Base-by-base conservation (phyloP, 2,329 filamentous ascomycete genomes). In the Cadophora gregata region DNA sequence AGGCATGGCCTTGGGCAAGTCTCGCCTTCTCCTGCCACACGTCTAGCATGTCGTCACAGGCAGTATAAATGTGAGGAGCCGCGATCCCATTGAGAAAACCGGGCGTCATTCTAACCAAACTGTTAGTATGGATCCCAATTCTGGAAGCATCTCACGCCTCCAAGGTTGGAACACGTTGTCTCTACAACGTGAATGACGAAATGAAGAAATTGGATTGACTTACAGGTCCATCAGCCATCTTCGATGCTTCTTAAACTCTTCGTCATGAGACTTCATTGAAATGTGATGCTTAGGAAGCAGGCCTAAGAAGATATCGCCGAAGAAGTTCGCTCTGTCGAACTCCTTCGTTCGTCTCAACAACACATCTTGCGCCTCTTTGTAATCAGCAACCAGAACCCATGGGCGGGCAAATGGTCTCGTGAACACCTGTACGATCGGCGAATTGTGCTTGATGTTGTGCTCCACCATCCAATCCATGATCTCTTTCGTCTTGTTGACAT, bases 321-420 rank as follows among this genome's bases (percentile, higher is more conserved):
- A 63, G 45, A 72, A 70, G 1, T 67, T 48, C 0, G 76, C 72
- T 31, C 74, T 72, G 69, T 79, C 78, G 50, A 79, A 79, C 64
- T 78, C 75, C 42, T 71, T 72, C 38, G 66, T 65, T 19, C 75
- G 72, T 16, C 73, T 69, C 7, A 72, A 14, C n/a, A 78, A 62
- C 21, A 78, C 75, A 61, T 78, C 76, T 47, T 77, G 71, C 50
- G 68, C 62, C 66, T 77, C 75, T 21, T 71, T 69, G 9, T 71
- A 69, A 60, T 77, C 76, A 31, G 75, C 65, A 7, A 77, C 12
- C 7, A 77, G 27, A 9, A 77, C 59, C 38, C 71, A 59, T 8
- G 71, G 74, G 19, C 62, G 65, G 10, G 55, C 19, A 36, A 75
- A 69, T 9, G 67, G 68, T 1, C 69, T 56, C 21, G 69, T 53